A percentile compares a stretch with the other conserved stretches of the same genome.
phyloP scores from a whole-genome alignment of 2,329 filamentous ascomycete genomes.

The Clarireedia homoeocarpa region DNA sequence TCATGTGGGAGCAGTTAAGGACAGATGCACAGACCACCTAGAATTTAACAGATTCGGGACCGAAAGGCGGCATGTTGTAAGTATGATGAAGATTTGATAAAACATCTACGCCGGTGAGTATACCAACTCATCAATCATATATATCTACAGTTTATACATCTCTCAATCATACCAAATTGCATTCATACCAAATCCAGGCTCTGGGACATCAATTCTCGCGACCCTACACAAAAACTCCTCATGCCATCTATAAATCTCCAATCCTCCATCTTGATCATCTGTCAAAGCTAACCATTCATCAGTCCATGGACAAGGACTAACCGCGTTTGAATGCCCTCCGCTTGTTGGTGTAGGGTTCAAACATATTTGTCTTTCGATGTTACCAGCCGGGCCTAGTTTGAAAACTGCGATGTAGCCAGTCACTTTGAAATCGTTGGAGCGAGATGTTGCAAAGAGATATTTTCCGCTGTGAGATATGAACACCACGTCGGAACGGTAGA shows the following conservation, averaged over 20 bases:
- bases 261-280: slow-evolving; percentile 78
- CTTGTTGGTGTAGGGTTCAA: slow-evolving; percentile 80
- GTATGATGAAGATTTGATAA: no score
- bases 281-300: slow-evolving; percentile 89
- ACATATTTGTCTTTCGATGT: slow-evolving; percentile 70
- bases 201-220: slow-evolving; percentile 66
- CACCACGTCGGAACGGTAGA: slow-evolving; percentile 84
- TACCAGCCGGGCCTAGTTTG: slow-evolving; percentile 57
- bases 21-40: no score
- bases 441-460: slow-evolving; percentile 79
- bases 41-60: background rate
- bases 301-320: slow-evolving; percentile 74
- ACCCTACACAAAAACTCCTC: slow-evolving; percentile 74
- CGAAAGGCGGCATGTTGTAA: background rate
- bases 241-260: slow-evolving; percentile 83
- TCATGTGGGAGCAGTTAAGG: background rate
- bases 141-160: background rate
- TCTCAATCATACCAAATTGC: slow-evolving; percentile 82
- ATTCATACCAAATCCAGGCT: slow-evolving; percentile 94
- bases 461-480: slow-evolving; percentile 58
- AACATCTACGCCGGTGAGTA: background rate
- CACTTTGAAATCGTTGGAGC: slow-evolving; percentile 65
- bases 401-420: slow-evolving; percentile 82
- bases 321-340: slow-evolving; percentile 81
- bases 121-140: background rate